Evolutionary conservation across 805 yeast genomes (phyloP).

Genomic region (Cyberlindnera petersonii): DNA sequence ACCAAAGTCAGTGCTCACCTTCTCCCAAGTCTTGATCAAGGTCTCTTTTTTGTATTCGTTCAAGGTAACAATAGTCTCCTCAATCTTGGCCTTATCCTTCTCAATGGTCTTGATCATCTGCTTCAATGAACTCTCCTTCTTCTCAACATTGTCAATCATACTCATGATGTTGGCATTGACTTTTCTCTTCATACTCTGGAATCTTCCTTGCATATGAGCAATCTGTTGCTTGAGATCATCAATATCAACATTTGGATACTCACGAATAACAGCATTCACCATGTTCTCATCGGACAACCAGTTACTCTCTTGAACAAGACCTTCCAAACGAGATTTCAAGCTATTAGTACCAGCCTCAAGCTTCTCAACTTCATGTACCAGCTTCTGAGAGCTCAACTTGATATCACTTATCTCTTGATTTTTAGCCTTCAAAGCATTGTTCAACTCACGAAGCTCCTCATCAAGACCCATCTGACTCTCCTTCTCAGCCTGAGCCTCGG

Average conservation of each 20-base stretch:
- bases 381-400: constrained; percentile 49
- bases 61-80: constrained; percentile 76
- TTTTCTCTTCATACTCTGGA: constrained; percentile 68
- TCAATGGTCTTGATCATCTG: constrained; percentile 83
- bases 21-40: constrained; percentile 76
- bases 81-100: constrained; percentile 84
- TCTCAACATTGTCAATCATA: constrained; percentile 88
- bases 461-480: constrained; percentile 61
- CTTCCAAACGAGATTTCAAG: constrained; percentile 39
- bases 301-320: constrained; percentile 50
- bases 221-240: constrained; percentile 59
- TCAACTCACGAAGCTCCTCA: constrained; percentile 69
- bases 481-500: constrained; percentile 35
- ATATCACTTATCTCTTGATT: constrained; percentile 38
- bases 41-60: constrained; percentile 85
- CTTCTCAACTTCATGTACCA: constrained; percentile 53
- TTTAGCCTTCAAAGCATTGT: constrained; percentile 41
- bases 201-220: constrained; percentile 51
- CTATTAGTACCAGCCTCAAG: constrained; percentile 35
- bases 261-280: constrained; percentile 52
- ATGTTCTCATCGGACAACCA: constrained; percentile 72
- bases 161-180: constrained; percentile 86
- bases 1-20: constrained; percentile 88
- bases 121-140: constrained; percentile 72
- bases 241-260: constrained; percentile 59